phyloP scores from a whole-genome alignment of 2,329 filamentous ascomycete genomes.

The Elsinoe arachidis region DNA sequence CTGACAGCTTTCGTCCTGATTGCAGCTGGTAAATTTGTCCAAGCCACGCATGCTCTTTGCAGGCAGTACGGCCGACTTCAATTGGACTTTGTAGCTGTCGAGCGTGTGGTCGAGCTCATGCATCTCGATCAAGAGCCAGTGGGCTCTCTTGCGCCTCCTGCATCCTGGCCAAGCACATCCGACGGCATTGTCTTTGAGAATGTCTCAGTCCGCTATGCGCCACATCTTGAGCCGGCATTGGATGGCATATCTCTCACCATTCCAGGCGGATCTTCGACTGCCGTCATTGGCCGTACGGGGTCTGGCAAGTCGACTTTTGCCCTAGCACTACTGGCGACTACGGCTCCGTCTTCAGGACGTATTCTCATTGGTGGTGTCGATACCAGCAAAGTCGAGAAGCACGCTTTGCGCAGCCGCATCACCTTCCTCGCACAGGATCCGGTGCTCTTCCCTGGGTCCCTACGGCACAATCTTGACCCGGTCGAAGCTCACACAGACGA shows the following conservation, averaged over 20 bases:
- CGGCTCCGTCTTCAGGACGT: conserved; percentile 45
- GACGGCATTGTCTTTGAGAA: conserved; percentile 68
- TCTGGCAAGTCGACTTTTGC: conserved; percentile 76
- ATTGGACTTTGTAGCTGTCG: conserved; percentile 86
- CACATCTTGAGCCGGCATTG: conserved; percentile 65
- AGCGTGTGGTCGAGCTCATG: conserved; percentile 74
- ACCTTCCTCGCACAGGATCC: conserved; percentile 62
- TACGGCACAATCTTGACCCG: conserved; percentile 56
- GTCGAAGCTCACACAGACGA: conserved; percentile 48
- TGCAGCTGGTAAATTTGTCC: conserved; percentile 60
- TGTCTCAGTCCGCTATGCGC: conserved; percentile 71
- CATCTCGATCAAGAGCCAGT: conserved; percentile 66
- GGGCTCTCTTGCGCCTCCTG: conserved; percentile 60
- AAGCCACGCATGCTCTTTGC: conserved; percentile 64
- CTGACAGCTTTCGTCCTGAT: conserved; percentile 77
- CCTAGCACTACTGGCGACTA: conserved; percentile 49
- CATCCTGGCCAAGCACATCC: conserved; percentile 64
- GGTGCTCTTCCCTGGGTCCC: conserved; percentile 53
- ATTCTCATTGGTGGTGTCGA: conserved; percentile 55
- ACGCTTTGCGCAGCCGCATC: conserved; percentile 52
- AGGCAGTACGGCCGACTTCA: conserved; percentile 75
- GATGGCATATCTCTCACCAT: conserved; percentile 62
- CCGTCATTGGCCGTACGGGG: conserved; percentile 71
- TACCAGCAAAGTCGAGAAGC: conserved; percentile 49
- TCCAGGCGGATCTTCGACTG: conserved; percentile 67